Conservation (phyloP, 2,329 filamentous ascomycete species). For the Alternaria rosae region DNA sequence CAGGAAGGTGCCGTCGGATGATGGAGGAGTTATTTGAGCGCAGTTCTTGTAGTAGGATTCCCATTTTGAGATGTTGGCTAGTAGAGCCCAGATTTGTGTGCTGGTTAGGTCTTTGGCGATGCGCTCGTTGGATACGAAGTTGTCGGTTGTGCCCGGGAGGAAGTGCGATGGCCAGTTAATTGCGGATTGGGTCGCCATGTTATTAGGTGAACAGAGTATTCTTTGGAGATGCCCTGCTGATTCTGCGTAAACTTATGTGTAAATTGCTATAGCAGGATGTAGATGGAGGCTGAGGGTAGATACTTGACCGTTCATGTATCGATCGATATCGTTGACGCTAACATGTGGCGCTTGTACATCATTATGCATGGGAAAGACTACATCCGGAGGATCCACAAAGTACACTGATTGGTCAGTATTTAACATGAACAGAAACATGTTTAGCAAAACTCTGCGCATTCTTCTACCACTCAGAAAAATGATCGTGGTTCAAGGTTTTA, state of each 20-base stretch:
- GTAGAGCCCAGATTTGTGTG: constrained; percentile 41
- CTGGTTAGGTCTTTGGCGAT: constrained; percentile 37
- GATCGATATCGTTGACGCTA: background rate
- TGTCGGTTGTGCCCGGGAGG: constrained; percentile 49
- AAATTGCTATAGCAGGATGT: background rate
- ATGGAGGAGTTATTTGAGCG: constrained; percentile 37
- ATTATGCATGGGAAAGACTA: background rate
- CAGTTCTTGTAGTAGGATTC: constrained; percentile 46
- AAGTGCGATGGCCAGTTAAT: constrained; percentile 45
- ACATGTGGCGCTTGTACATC: background rate
- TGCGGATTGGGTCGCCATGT: constrained; percentile 27
- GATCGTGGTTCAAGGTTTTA: background rate
- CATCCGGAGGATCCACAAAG: background rate
- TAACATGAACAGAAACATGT: background rate
- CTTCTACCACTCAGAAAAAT: background rate
- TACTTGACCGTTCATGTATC: background rate
- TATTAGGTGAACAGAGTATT: background rate
- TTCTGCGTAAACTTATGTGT: background rate
- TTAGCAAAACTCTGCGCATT: background rate
- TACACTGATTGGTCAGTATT: background rate
- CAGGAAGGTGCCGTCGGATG: constrained; percentile 25
- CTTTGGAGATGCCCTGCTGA: background rate
- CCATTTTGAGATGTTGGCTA: constrained; percentile 47
- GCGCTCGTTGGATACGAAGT: constrained; percentile 48
- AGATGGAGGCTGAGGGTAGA: fast-evolving